These are phyloP conservation scores for Aethionema arabicum DNA, from an alignment of 345 rosid genomes.

Conservation along the genomic window DNA sequence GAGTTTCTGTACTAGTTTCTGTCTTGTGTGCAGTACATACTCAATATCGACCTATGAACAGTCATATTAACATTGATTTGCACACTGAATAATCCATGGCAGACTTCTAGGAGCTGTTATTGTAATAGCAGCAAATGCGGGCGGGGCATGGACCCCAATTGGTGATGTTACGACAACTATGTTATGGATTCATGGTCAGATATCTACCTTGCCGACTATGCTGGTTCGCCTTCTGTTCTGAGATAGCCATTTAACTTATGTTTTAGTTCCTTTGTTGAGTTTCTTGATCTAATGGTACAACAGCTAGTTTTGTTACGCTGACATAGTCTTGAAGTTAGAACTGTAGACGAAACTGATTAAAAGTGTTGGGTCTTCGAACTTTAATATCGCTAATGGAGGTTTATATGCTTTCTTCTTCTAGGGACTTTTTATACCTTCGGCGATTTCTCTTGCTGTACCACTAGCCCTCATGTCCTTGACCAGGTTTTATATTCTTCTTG, in stretches of 20 bases:
- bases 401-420: conserved; percentile 36
- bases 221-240: conserved; percentile 50
- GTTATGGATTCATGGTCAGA: conserved; percentile 98
- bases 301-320: conserved; percentile 6
- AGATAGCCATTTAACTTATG: neutral
- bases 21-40: neutral
- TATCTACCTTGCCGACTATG: conserved; percentile 82
- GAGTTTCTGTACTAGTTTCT: neutral
- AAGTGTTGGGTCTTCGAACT: conserved; percentile 1
- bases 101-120: conserved; percentile 95
- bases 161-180: conserved; percentile 98
- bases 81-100: conserved; percentile 30
- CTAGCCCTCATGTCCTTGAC: conserved; percentile 84
- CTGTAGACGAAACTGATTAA: neutral
- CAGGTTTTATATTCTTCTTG: conserved; percentile 53
- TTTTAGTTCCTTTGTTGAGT: conserved; percentile 5
- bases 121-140: conserved; percentile 96
- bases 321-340: conserved; percentile 12
- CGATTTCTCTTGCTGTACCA: conserved; percentile 78
- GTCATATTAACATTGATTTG: neutral
- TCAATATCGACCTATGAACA: neutral
- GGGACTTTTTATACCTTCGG: conserved; percentile 73
- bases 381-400: conserved; percentile 12
- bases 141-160: conserved; percentile 99
- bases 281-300: neutral